Base-by-base conservation (phyloP, 2,329 filamentous ascomycete species). In the Trichothecium sympodiale region DNA sequence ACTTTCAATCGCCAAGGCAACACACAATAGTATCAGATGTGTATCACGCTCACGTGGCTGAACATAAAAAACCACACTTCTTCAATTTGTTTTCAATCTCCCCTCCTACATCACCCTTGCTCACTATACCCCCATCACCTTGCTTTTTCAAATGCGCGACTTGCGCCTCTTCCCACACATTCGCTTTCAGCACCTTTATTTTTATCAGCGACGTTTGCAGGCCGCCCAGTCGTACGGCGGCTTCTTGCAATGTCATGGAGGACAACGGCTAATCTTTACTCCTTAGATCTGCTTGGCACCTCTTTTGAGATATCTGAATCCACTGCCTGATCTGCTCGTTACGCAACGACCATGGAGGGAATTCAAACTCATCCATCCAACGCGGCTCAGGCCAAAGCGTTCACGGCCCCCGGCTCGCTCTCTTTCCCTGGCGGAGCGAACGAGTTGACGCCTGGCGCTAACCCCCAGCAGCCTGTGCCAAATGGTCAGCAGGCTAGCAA, bases 381-480 rank as follows among this genome's bases (percentile, higher is more conserved):
- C 57, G 88, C 89, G 52, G 77, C 81, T 48, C 88, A 96, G 74
- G 91, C 91, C 46, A 91, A 91, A 72, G 86, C 84, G 56, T 94
- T 96, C 64, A 94, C 88, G 52, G 87, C 86, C 41, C 84, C 88
- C 38, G 83, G 85, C 46, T 94, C 87, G 50, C 72, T 96, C 49
- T 94, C 88, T 42, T 96, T 93, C 62, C 88, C 89, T 36, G 83
- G 83, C 55, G 85, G 80, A 43, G 78, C 80, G 51, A 78, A 78
- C 50, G 86, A 94, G 56, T 60, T 95, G 57, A 89, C 85, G 40
- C 85, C 85, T 43, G 80, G 77, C 56, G 81, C 81, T 30, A 46
- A 46, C 31, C 42, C 46, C 37, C 57, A 60, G 46, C 53, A 50
- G 37, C 46, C 54, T 31, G 41, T 32, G 16, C 44, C 55, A 43